Evolutionary conservation across 805 yeast species (phyloP).

Genomic region (Metschnikowia proteae): DNA sequence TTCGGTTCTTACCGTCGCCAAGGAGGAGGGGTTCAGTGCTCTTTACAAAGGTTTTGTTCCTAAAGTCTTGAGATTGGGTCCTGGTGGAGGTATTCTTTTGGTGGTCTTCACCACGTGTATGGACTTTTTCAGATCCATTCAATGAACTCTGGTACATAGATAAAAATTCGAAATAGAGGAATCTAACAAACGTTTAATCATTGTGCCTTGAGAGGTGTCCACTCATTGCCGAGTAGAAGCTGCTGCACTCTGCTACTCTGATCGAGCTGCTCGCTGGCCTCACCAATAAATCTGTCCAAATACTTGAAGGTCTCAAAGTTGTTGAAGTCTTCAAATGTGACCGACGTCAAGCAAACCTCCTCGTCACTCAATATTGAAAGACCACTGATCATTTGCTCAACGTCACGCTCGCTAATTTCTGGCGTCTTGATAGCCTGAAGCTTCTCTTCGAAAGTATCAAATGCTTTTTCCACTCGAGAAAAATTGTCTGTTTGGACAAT

Average conservation of each 20-base stretch:
- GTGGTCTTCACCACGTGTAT: constrained; percentile 94
- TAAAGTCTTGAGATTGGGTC: constrained; percentile 94
- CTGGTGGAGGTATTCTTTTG: constrained; percentile 97
- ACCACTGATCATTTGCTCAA: constrained; percentile 10
- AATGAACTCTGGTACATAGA: constrained; percentile 17
- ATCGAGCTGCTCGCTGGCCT: not conserved
- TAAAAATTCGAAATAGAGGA: not conserved
- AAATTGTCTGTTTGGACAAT: constrained; percentile 14
- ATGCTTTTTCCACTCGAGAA: constrained; percentile 12
- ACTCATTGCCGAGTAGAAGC: not conserved
- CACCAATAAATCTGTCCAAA: constrained; percentile 2
- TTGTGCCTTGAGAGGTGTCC: not conserved
- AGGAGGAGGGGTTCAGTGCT: constrained; percentile 90
- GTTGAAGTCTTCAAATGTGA: constrained; percentile 11
- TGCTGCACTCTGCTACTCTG: not conserved
- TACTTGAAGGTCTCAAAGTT: constrained; percentile 23
- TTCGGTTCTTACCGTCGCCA: constrained; percentile 64
- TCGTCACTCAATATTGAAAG: constrained; percentile 10
- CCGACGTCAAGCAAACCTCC: constrained; percentile 4
- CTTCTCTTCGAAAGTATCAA: constrained; percentile 14
- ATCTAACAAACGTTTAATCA: not conserved
- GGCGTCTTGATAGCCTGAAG: constrained; percentile 19
- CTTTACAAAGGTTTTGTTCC: constrained; percentile 96
- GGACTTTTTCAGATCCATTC: constrained; percentile 81
- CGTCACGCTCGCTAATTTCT: constrained; percentile 12